Evolutionary conservation across 2,329 filamentous ascomycete species (phyloP).

Genomic region (Scortechinia acanthostroma): DNA sequence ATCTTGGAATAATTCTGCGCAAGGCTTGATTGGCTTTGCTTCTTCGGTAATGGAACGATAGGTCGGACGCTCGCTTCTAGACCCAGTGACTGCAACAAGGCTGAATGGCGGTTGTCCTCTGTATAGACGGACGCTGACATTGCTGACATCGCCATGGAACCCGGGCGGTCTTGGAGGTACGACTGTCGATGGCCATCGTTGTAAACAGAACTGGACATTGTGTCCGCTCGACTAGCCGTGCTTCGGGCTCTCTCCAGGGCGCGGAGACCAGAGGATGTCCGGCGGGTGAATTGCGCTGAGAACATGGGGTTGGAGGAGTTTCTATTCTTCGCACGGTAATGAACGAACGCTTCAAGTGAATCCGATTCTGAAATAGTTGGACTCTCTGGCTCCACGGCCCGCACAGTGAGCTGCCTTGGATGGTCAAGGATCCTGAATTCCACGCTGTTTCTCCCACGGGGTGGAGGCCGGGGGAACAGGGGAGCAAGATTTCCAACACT

Average conservation of each 20-base stretch:
- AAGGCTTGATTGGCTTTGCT: conserved; percentile 23
- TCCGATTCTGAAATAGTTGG: conserved; percentile 20
- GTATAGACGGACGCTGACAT: conserved; percentile 8
- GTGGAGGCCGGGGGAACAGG: conserved; percentile 20
- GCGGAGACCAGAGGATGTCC: conserved; percentile 18
- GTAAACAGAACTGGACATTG: conserved; percentile 17
- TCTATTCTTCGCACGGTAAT: conserved; percentile 22
- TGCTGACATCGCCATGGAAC: conserved; percentile 22
- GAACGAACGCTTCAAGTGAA: conserved; percentile 25
- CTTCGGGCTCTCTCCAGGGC: conserved; percentile 22
- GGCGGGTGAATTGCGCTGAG: conserved; percentile 18
- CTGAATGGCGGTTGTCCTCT: neutral
- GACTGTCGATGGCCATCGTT: conserved; percentile 18
- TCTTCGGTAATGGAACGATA: too few species aligned
- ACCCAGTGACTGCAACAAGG: neutral
- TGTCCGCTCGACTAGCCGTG: conserved; percentile 21
- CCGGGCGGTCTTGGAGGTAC: conserved; percentile 17
- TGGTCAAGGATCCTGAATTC: conserved; percentile 15
- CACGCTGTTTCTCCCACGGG: conserved; percentile 14
- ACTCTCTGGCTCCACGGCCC: conserved; percentile 17
- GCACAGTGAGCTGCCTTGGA: conserved; percentile 2
- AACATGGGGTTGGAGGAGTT: conserved; percentile 26
- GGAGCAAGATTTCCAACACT: conserved; percentile 21
- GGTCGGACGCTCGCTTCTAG: conserved; percentile 4
- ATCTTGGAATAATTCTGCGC: conserved; percentile 23